Conservation (phyloP, 495 filamentous ascomycete genomes). For the Trichoderma orchidacearum region DNA sequence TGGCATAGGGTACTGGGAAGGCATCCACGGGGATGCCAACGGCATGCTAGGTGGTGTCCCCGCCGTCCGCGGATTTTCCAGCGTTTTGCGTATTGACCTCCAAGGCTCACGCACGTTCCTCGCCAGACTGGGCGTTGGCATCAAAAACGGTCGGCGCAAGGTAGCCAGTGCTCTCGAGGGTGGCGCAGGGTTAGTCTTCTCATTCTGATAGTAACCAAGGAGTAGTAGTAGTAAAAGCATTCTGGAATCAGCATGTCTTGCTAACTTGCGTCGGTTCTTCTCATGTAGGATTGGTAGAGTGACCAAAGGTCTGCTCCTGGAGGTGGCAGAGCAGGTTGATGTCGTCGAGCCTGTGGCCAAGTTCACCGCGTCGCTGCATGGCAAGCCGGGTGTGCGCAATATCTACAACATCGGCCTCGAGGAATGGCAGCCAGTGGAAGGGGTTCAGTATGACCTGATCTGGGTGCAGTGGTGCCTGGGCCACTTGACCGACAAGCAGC, state of each 20-base stretch:
- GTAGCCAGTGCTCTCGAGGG: slow-evolving; percentile 30
- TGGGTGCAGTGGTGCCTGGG: slow-evolving; percentile 91
- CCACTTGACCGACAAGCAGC: slow-evolving; percentile 67
- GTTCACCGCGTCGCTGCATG: slow-evolving; percentile 37
- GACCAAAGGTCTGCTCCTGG: slow-evolving; percentile 31
- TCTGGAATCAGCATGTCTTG: neutral
- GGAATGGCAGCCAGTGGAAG: slow-evolving; percentile 47
- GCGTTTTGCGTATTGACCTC: slow-evolving; percentile 63
- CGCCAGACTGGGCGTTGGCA: slow-evolving; percentile 51
- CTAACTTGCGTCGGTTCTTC: neutral
- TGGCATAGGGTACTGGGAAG: slow-evolving; percentile 60
- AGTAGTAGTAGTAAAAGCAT: too few species aligned
- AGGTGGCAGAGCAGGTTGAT: slow-evolving; percentile 29
- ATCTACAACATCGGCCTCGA: slow-evolving; percentile 67
- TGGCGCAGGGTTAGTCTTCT: slow-evolving; percentile 41
- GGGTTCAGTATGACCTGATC: slow-evolving; percentile 44
- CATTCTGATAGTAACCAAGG: too few species aligned
- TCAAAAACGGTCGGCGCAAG: slow-evolving; percentile 12
- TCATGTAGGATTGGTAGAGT: slow-evolving; percentile 39
- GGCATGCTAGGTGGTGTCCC: slow-evolving; percentile 58
- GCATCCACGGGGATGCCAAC: slow-evolving; percentile 51
- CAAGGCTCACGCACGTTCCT: slow-evolving; percentile 65
- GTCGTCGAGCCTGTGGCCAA: slow-evolving; percentile 42
- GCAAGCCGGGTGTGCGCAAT: slow-evolving; percentile 36
- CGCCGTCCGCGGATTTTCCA: slow-evolving; percentile 41